Conservation (phyloP, 1,284 basidiomycete genomes). For the Prillingera fragicola region DNA sequence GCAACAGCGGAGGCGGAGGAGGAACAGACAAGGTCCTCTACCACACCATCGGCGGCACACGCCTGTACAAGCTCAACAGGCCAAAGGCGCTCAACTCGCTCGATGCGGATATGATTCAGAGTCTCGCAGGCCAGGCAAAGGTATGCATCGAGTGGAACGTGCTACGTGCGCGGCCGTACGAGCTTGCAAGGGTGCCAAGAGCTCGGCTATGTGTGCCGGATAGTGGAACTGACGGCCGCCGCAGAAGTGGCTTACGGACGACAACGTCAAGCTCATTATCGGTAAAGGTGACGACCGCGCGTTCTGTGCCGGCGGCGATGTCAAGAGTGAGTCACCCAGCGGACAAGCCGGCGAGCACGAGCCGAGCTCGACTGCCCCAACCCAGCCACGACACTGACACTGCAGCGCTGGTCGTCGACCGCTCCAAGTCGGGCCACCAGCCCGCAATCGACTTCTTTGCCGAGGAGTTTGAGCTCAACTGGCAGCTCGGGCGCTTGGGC, state of each 20-base stretch:
- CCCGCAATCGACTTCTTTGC: slow-evolving; percentile 88
- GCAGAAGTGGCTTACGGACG: slow-evolving; percentile 49
- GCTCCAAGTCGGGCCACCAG: no score
- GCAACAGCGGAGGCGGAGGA: no score
- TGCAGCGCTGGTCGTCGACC: slow-evolving; percentile 2
- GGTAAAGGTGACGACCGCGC: slow-evolving; percentile 8
- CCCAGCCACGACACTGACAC: neutral
- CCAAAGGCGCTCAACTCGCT: slow-evolving; percentile 79
- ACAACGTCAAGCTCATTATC: slow-evolving; percentile 2
- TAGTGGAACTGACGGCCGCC: no score
- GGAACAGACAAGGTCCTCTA: no score
- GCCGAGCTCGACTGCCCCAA: no score
- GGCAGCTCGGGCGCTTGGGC: slow-evolving; percentile 64
- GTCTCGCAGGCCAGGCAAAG: slow-evolving; percentile 54
- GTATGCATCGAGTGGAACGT: no score
- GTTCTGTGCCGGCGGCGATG: slow-evolving; percentile 10
- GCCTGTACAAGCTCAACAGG: slow-evolving; percentile 55
- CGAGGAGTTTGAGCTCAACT: slow-evolving; percentile 87
- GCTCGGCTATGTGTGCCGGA: no score
- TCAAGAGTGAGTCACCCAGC: slow-evolving; percentile 4
- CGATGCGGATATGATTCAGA: slow-evolving; percentile 70
- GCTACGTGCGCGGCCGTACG: no score
- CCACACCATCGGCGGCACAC: no score
- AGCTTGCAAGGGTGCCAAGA: no score
- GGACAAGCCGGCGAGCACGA: no score